Evolutionary conservation across 306 rosid genomes (phyloP).

Genomic region (Geum urbanum): DNA sequence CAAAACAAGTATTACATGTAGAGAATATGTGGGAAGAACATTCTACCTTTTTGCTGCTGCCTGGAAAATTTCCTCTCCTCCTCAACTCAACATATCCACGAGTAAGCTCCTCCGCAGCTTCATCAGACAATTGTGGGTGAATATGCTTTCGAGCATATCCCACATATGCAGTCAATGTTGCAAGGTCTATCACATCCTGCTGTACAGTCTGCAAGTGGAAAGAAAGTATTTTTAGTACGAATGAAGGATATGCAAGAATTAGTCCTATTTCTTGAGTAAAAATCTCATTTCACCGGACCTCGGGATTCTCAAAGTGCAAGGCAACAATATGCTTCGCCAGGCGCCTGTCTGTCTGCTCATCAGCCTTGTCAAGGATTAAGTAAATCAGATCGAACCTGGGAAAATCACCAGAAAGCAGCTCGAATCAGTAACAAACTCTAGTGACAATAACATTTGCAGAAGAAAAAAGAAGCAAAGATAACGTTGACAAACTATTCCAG

Average conservation of each 20-base stretch:
- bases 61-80: slow-evolving; percentile 88
- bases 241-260: slow-evolving; percentile 1
- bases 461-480: not conserved
- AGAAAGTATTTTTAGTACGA: slow-evolving; percentile 17
- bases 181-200: slow-evolving; percentile 74
- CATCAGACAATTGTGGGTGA: too few species aligned
- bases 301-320: slow-evolving; percentile 69
- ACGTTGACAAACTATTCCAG: not conserved
- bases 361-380: slow-evolving; percentile 89
- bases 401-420: slow-evolving; percentile 10
- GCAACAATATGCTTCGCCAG: slow-evolving; percentile 16
- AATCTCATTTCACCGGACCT: too few species aligned
- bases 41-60: slow-evolving; percentile 88
- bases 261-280: too few species aligned
- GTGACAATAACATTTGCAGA: not conserved
- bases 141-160: too few species aligned
- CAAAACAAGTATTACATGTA: not conserved
- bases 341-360: slow-evolving; percentile 72
- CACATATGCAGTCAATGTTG: slow-evolving; percentile 31
- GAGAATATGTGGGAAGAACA: not conserved
- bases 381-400: slow-evolving; percentile 83
- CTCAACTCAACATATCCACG: slow-evolving; percentile 85
- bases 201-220: slow-evolving; percentile 53
- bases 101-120: slow-evolving; percentile 14
- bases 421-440: not conserved